These are phyloP conservation scores for Mallotus nudiflorus DNA, from an alignment of 345 rosid species.

Conservation along the genomic window DNA sequence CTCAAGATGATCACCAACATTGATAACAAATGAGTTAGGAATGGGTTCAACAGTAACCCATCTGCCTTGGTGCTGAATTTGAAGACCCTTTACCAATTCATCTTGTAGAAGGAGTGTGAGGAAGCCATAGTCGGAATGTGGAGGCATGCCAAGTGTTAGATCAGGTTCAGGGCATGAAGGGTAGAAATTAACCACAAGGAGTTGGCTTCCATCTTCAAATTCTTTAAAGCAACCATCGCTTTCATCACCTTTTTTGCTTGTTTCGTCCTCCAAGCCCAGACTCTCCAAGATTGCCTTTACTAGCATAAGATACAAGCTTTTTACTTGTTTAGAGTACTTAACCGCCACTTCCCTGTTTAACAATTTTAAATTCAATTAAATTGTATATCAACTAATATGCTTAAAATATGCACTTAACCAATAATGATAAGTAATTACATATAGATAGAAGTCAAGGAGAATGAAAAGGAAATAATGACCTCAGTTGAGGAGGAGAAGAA, in stretches of 20 bases:
- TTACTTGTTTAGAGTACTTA: slow-evolving; percentile 33
- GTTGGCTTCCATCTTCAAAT: slow-evolving; percentile 25
- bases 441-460: too few species aligned
- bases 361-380: not conserved
- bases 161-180: slow-evolving; percentile 46
- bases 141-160: slow-evolving; percentile 35
- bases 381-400: too few species aligned
- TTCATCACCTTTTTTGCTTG: not conserved
- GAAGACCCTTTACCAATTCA: slow-evolving; percentile 34
- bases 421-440: too few species aligned
- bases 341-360: slow-evolving; percentile 32
- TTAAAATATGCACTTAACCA: too few species aligned
- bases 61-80: slow-evolving; percentile 33
- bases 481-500: slow-evolving; percentile 32
- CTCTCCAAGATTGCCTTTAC: slow-evolving; percentile 40
- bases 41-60: slow-evolving; percentile 39
- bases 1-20: slow-evolving; percentile 49
- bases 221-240: not conserved
- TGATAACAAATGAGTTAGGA: slow-evolving; percentile 34
- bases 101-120: slow-evolving; percentile 43
- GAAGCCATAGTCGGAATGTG: slow-evolving; percentile 47
- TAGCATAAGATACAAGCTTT: slow-evolving; percentile 24
- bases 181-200: slow-evolving; percentile 30
- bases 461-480: slow-evolving; percentile 17
- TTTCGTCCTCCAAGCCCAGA: slow-evolving; percentile 25